Base-by-base conservation (phyloP, 2,329 filamentous ascomycete species). In the Samsoniella hepiali region DNA sequence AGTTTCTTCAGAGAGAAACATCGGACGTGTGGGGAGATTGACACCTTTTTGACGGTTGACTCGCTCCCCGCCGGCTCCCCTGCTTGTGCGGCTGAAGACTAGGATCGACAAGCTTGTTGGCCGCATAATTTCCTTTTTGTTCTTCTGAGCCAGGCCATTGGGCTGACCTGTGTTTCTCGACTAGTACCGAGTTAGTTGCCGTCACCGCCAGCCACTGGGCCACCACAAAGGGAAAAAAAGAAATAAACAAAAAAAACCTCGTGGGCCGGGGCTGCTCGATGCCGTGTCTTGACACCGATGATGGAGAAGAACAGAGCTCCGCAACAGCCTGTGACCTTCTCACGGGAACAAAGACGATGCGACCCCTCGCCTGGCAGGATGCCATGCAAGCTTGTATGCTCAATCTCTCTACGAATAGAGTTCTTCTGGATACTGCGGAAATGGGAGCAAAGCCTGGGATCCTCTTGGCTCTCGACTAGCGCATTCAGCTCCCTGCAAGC, bases 401-500 rank as follows among this genome's bases (percentile, higher is more conserved):
- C 15, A 7, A 27, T 31, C 22, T 40, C 10, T n/a, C 40, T 9
- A 34, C 8, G 7, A 15, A 57, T 10, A 22, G 22, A 22, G 22
- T n/a, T 15, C 10, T 36, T n/a, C 17, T 31, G 3, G 17, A 5
- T n/a, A 58, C 5, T 10, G 36, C 42, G 9, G 31, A 58, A 49
- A 58, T 34, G 44, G n/a, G n/a, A 27, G 32, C 56, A 45, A 34
- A 36, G 29, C 32, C 45, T 40, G 47, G 31, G 22, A 22, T 40
- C 45, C 57, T 45, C 27, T 40, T 44, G 54, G 61, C 53, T 55
- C 13, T 49, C 42, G 27, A 40, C 62, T 63, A 63, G 62, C 55
- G 62, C 55, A 45, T 63, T 63, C 62, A 63, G 62, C 62, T 63
- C 54, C 32, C 62, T 51, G 54, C 62, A 63, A 58, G 55, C 62